Conservation (phyloP, 2,329 filamentous ascomycete genomes). For the Alternaria sp. region DNA sequence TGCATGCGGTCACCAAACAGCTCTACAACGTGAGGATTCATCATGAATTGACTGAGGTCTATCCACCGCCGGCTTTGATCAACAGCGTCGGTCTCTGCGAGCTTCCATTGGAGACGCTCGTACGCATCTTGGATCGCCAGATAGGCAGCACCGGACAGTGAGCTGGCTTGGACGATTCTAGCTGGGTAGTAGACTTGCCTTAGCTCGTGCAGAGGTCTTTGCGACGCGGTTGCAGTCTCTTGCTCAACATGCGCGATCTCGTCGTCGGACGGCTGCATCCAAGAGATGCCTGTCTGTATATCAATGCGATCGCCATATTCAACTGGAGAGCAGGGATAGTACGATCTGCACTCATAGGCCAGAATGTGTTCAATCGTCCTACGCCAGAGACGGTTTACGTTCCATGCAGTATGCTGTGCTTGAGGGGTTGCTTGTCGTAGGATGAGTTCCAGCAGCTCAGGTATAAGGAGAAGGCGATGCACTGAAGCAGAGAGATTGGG, state of each 20-base stretch:
- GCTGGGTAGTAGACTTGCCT: not conserved
- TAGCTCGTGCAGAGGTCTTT: not conserved
- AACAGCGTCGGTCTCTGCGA: not conserved
- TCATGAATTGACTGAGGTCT: not conserved
- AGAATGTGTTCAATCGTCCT: not conserved
- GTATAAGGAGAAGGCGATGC: slow-evolving; percentile 3
- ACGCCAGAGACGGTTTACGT: not conserved
- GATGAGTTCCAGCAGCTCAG: not conserved
- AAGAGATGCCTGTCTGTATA: not conserved
- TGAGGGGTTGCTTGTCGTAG: not conserved
- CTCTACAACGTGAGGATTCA: not conserved
- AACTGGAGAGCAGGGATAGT: not conserved
- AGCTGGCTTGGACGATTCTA: not conserved
- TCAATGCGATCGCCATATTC: not conserved
- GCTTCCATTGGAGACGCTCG: not conserved
- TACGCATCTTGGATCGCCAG: not conserved
- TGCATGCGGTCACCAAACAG: not conserved
- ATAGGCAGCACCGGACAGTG: not conserved
- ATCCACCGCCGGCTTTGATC: not conserved
- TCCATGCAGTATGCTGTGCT: slow-evolving; percentile 3
- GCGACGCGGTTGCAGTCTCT: not conserved
- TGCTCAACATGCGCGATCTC: not conserved
- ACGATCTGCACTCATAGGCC: not conserved
- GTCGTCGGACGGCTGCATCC: not conserved
- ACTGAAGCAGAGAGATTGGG: not conserved